Base-by-base conservation (phyloP, 1,139 yeast genomes). In the Insectozyma bohioensis region DNA sequence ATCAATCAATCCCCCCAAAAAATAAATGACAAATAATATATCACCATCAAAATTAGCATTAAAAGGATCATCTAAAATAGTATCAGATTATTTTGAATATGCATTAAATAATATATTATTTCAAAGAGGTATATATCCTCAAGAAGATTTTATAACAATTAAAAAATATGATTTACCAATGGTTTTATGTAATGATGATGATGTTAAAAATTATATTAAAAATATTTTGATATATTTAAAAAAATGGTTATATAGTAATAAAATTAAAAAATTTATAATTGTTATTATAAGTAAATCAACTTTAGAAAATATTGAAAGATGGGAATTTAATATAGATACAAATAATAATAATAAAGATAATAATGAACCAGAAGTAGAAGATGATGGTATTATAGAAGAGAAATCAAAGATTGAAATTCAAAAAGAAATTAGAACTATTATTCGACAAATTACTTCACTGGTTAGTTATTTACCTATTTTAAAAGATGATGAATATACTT, bases 61-160 rank as follows among this genome's bases (percentile, higher is more conserved):
- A 29, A 80, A 80, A 48, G 95, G 95, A 4, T 84, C 95, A 0
- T 78, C 92, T 22, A 78, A 81, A 43, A 69, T 76, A 1, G 87
- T 87, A 1, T 77, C 92, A 2, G 95, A 88, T 58, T 88, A 85
- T 61, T 88, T 88, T 51, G 84, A 85, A 49, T 86, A 78, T 52
- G 78, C 90, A 37, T 78, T 86, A 41, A 83, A 85, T 54, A 78
- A 82, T 39, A 85, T 90, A 20, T 70, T 90, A 5, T 90, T 84
- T 56, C 97, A 90, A 54, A 64, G 97, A 35, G 95, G 95, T 0
- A 82, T 90, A 24, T 90, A 90, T 50, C 96, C 96, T 0, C 72
- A 86, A 2, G 95, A 86, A 47, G 96, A 87, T 53, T 90, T 90
- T 57, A 76, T 75, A 40, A 72, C 83, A 1, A 90, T 86, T 3